Evolutionary conservation across 2,329 filamentous ascomycete genomes (phyloP).

Genomic region (Paecilomyces sp.): DNA sequence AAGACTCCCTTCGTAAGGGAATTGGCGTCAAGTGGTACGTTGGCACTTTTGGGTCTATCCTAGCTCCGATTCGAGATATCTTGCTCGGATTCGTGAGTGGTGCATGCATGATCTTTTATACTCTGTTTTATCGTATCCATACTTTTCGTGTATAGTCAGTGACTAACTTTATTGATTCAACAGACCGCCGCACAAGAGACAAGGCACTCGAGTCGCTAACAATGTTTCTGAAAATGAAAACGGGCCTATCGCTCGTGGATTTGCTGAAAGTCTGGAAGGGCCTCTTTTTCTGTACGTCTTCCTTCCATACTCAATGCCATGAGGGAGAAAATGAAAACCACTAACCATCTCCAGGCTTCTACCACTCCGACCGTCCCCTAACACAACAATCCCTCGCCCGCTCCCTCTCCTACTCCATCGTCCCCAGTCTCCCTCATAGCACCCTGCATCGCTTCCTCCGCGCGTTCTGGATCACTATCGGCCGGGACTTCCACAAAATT

Average conservation of each 20-base stretch:
- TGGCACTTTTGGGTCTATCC: too few species aligned
- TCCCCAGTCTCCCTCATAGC: conserved; percentile 50
- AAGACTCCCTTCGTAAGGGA: conserved; percentile 70
- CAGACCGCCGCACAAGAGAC: conserved; percentile 72
- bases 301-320: neutral
- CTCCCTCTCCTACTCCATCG: conserved; percentile 63
- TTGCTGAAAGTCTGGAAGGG: conserved; percentile 90
- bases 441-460: conserved; percentile 44
- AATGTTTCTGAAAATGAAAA: conserved; percentile 63
- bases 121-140: too few species aligned
- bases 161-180: neutral
- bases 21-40: conserved; percentile 73
- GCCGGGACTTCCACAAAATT: conserved; percentile 61
- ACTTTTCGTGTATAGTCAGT: too few species aligned
- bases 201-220: conserved; percentile 70
- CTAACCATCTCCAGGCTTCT: conserved; percentile 52
- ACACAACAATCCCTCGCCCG: conserved; percentile 76
- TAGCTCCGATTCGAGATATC: too few species aligned
- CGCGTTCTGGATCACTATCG: conserved; percentile 66
- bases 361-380: conserved; percentile 86
- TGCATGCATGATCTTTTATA: too few species aligned
- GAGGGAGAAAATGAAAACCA: neutral
- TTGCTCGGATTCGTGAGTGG: too few species aligned
- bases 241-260: conserved; percentile 59
- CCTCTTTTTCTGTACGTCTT: conserved; percentile 66